These are phyloP conservation scores for Eimeria praecox DNA, from an alignment of 169 alveolate genomes.

Conservation along the genomic window DNA sequence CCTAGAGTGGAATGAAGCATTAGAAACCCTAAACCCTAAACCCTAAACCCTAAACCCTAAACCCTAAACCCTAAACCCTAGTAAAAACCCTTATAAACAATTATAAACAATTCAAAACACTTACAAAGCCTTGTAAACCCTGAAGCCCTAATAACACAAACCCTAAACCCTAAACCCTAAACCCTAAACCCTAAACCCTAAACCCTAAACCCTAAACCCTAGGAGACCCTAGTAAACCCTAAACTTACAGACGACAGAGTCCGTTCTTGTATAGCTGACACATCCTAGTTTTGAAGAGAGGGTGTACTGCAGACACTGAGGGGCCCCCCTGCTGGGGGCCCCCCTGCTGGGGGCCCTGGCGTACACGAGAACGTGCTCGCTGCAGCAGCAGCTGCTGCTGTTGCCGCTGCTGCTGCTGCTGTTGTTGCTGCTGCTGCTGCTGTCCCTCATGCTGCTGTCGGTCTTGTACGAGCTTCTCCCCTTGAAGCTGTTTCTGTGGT, in stretches of 20 bases:
- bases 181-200: neutral
- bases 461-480: neutral
- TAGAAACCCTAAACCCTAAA: neutral
- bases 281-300: slow-evolving; percentile 74
- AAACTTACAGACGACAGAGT: slow-evolving; percentile 69
- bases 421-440: neutral
- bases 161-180: neutral
- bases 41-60: neutral
- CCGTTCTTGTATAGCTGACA: slow-evolving; percentile 80
- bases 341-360: slow-evolving; percentile 1
- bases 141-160: neutral
- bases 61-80: no score
- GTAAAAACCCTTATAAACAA: no score
- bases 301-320: neutral
- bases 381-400: slow-evolving; percentile 28
- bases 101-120: no score
- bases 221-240: neutral
- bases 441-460: neutral
- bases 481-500: neutral
- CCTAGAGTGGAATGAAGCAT: neutral
- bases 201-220: no score
- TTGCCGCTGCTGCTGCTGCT: slow-evolving; percentile 30
- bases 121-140: no score
- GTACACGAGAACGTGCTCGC: neutral
- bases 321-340: no score